Percentiles rank a stretch among this genome's conserved stretches.
Conservation (phyloP, 108 stramenopile species). For the Skeletonema menzelii region DNA sequence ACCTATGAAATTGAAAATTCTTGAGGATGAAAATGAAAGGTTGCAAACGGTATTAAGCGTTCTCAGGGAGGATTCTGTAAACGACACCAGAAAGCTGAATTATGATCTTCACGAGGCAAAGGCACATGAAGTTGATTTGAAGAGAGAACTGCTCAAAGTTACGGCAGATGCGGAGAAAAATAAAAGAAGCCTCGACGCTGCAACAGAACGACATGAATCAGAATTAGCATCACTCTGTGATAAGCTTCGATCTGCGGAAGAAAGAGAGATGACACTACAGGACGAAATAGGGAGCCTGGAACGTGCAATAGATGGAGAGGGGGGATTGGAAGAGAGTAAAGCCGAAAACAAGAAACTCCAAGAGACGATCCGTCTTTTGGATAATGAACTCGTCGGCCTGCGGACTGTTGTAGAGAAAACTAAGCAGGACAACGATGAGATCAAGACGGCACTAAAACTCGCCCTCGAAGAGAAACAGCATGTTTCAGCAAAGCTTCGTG, state of each 20-base stretch:
- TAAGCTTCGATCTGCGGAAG: background rate
- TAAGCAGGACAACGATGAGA: background rate
- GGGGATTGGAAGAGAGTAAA: background rate
- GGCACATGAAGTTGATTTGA: background rate
- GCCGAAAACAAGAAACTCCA: background rate
- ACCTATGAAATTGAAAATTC: background rate
- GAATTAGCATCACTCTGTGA: background rate
- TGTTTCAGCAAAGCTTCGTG: background rate
- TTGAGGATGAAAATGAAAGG: background rate
- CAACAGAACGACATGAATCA: background rate
- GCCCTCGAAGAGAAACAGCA: background rate
- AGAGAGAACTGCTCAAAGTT: background rate
- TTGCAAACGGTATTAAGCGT: background rate
- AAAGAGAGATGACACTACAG: background rate
- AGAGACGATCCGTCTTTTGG: background rate
- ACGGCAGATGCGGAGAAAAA: background rate
- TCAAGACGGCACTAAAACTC: background rate
- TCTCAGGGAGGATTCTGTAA: background rate
- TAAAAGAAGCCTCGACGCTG: background rate
- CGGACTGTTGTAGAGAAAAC: background rate
- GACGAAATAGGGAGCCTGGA: background rate
- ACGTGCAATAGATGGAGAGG: background rate
- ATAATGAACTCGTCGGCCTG: background rate
- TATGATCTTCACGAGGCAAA: background rate
- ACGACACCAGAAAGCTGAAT: background rate